Base-by-base conservation (phyloP, 176 grass and related monocot species). In the Coix lacrymajobi region DNA sequence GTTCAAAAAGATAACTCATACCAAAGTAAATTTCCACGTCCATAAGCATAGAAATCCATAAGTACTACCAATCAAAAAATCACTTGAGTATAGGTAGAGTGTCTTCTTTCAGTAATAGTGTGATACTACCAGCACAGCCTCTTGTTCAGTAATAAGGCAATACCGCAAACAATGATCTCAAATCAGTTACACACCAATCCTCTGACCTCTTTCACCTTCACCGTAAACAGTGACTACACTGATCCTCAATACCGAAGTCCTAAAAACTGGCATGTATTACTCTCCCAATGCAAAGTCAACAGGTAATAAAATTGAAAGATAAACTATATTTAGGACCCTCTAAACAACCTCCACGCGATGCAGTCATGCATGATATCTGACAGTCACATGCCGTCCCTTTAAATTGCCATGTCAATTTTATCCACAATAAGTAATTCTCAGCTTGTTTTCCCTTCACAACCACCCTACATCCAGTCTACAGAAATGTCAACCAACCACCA, bases 401-500 rank as follows among this genome's bases (percentile, higher is more conserved):
- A 63, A 60, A 58, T 84, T 78, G 7, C 28, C 58, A 61, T 75
- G 66, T 67, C 76, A 58, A 70, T 73, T 68, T 58, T 78, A 46
- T 56, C 61, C 64, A 71, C 51, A 52, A 29, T 2, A 87, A 87
- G 54, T 0, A 82, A 54, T 34, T 38, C 62, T 87, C 6, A 48
- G 22, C 11, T 4, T 74, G 66, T 22, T 34, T 34, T 45, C 20
- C 87, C 61, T 68, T 68, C 11, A 29, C 30, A 72, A 58, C 24
- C 64, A 84, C 81, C 48, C 68, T 28, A 60, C 37, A 30, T 67
- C 19, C 61, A 12, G 32, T 75, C 22, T 58, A 83, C 28, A 71
- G 26, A 16, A 57, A 71, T 58, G 66, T 88, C 86, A 88, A 65
- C 34, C 68, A 83, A 84, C 60, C 3, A 75, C 60, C n/a, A 75